A percentile compares a stretch with the other conserved stretches of the same genome.
These are phyloP conservation scores for Wickerhamiella slavikovae DNA, from an alignment of 805 yeast genomes.

Conservation along the genomic window DNA sequence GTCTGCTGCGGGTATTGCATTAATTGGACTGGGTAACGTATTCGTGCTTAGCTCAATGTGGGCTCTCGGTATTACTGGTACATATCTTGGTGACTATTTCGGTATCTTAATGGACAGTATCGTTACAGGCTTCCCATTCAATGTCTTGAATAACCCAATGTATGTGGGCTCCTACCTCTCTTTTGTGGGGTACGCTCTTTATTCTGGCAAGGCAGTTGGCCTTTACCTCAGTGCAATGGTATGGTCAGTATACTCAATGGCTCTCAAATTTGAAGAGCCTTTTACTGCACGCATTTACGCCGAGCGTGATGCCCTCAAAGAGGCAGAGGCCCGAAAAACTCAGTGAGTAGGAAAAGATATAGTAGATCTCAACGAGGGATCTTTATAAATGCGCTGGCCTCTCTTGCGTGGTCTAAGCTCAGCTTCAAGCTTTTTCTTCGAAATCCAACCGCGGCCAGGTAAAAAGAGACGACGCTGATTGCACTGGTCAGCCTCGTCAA, in stretches of 20 bases:
- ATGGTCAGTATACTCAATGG: conserved; percentile 61
- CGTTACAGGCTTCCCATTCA: conserved; percentile 87
- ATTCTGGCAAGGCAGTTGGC: conserved; percentile 83
- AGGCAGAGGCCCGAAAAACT: no score
- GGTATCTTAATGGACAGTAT: conserved; percentile 84
- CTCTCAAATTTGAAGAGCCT: conserved; percentile 83
- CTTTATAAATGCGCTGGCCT: no score
- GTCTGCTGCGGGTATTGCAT: conserved; percentile 30
- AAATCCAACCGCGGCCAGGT: conserved; percentile 5
- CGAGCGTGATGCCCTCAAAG: conserved; percentile 29
- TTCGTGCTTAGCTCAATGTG: conserved; percentile 77
- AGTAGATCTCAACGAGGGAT: no score
- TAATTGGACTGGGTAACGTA: conserved; percentile 52
- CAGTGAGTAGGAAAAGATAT: no score
- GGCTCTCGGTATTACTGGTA: conserved; percentile 85
- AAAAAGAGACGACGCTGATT: conserved; percentile 4
- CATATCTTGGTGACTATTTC: conserved; percentile 92
- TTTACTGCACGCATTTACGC: conserved; percentile 85
- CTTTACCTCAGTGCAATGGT: conserved; percentile 52
- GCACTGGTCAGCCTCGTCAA: conserved; percentile 2
- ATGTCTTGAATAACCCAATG: conserved; percentile 84
- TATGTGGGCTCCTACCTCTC: conserved; percentile 81
- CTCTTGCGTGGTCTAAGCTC: no score
- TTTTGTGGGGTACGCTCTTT: conserved; percentile 77
- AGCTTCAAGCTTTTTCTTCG: conserved; percentile 2